Evolutionary conservation across 2,329 filamentous ascomycete species (phyloP).

Genomic region (Ascocoryne sarcoides): DNA sequence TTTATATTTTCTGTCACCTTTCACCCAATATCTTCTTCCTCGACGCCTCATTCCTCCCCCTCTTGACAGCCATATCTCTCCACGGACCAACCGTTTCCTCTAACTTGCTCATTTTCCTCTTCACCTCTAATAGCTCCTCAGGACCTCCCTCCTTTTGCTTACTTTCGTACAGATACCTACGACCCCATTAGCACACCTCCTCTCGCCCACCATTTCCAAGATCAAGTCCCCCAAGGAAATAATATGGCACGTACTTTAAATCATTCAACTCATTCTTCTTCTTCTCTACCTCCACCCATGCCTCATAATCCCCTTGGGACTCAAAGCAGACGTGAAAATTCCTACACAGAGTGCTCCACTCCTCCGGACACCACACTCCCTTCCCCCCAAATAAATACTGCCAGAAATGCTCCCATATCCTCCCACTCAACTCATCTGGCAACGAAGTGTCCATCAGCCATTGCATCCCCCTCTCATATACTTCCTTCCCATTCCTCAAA

Average conservation of each 20-base stretch:
- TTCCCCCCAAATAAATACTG: slow-evolving; percentile 32
- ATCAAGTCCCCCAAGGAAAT: too few species aligned
- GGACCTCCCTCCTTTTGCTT: too few species aligned
- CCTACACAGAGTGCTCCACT: slow-evolving; percentile 21
- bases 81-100: not conserved
- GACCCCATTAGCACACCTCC: too few species aligned
- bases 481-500: slow-evolving; percentile 36
- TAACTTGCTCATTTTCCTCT: not conserved
- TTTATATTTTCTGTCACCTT: too few species aligned
- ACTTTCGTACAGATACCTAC: too few species aligned
- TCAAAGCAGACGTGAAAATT: slow-evolving; percentile 23
- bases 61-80: slow-evolving; percentile 7
- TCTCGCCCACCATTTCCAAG: not conserved
- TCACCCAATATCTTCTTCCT: slow-evolving; percentile 1
- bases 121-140: too few species aligned
- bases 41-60: not conserved
- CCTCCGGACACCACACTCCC: slow-evolving; percentile 17
- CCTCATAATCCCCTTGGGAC: slow-evolving; percentile 15
- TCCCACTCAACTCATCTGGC: slow-evolving; percentile 45
- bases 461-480: slow-evolving; percentile 47
- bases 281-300: slow-evolving; percentile 12
- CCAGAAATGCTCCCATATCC: slow-evolving; percentile 58
- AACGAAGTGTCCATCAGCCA: slow-evolving; percentile 49
- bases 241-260: too few species aligned
- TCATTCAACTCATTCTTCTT: slow-evolving; percentile 6